Conservation (phyloP, 2,329 filamentous ascomycete genomes). For the Dothideomycetes sp. region DNA sequence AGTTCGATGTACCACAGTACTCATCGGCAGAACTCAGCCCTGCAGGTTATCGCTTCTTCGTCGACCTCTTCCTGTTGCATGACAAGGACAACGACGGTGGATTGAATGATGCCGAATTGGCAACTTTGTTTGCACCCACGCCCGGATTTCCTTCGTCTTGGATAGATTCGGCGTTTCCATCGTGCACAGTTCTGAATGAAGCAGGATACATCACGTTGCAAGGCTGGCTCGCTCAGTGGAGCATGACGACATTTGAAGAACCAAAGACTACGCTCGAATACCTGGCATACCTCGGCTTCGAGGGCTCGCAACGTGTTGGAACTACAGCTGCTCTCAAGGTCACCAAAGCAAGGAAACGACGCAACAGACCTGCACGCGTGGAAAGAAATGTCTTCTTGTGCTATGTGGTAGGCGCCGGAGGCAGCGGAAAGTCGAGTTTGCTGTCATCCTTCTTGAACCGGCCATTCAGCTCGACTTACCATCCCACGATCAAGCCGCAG, state of each 20-base stretch:
- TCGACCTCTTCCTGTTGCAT: constrained; percentile 87
- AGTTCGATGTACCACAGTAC: constrained; percentile 85
- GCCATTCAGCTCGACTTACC: constrained; percentile 73
- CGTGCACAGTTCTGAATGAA: constrained; percentile 89
- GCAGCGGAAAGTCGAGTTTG: constrained; percentile 82
- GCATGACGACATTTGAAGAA: constrained; percentile 96
- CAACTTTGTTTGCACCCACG: constrained; percentile 82
- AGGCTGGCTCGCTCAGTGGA: constrained; percentile 98
- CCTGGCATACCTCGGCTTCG: constrained; percentile 90
- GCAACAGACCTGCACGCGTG: constrained; percentile 70
- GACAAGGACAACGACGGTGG: constrained; percentile 98
- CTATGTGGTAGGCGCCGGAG: constrained; percentile 77
- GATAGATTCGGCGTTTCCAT: constrained; percentile 81
- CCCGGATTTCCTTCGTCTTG: constrained; percentile 80
- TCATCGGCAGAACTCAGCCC: constrained; percentile 91
- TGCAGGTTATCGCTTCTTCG: constrained; percentile 91
- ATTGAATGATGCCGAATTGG: constrained; percentile 73
- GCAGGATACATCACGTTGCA: constrained; percentile 91
- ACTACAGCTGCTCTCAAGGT: constrained; percentile 81
- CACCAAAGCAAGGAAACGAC: constrained; percentile 80
- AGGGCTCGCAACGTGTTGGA: constrained; percentile 61
- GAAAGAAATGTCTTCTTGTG: constrained; percentile 92
- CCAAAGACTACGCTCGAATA: constrained; percentile 94
- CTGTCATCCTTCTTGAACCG: constrained; percentile 85
- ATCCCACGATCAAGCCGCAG: constrained; percentile 88